Evolutionary conservation across 2,329 filamentous ascomycete genomes (phyloP), one percentile per base, ranked within the genome.

Genomic region (Xylariales sp.): DNA sequence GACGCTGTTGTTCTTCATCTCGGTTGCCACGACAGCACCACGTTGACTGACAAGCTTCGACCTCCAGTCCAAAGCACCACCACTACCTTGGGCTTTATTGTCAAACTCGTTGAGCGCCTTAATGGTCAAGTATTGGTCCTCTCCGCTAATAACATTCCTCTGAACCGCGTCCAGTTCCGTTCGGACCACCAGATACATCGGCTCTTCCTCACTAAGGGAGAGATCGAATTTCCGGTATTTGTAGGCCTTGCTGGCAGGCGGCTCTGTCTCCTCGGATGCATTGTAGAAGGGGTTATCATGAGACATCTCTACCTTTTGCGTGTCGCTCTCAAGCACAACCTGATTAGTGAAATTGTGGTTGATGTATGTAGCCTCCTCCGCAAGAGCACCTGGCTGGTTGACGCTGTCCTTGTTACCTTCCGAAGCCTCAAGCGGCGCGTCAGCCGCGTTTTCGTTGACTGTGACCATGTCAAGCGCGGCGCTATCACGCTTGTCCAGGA

Each of bases 1-100:
- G 85, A 88, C 95, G 61, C 83, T 89, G 80, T 98, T 98, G 81
- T 98, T 98, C 87, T 98, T 98, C 93, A 98, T 98, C 74, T 98
- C 93, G 10, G 93, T 98, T 15, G 93, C 93, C 19, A 98, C 86
- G 31, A 98, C 91, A 43, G 93, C 93, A 81, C 93, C 93, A 58
- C 93, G 86, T 73, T 96, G 90, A 56, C 84, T 88, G 50, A 87
- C 86, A 46, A 98, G 80, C 79, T 98, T 98, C 53, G 83, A 85
- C 63, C 93, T 80, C 93, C 93, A 98, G 77, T 98, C 93, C 39
- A 98, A 78, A 42, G 93, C 93, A 51, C 91, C 89, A 53, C 93
- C 93, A 52, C 87, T 88, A 55, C 93, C 93, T 64, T 94, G 90
- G 18, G 93, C 93, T 75, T 95, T 96, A 80, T 82, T 89, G 73